phyloP scores from a whole-genome alignment of 2,329 filamentous ascomycete genomes.

The Cercospora beticola region DNA sequence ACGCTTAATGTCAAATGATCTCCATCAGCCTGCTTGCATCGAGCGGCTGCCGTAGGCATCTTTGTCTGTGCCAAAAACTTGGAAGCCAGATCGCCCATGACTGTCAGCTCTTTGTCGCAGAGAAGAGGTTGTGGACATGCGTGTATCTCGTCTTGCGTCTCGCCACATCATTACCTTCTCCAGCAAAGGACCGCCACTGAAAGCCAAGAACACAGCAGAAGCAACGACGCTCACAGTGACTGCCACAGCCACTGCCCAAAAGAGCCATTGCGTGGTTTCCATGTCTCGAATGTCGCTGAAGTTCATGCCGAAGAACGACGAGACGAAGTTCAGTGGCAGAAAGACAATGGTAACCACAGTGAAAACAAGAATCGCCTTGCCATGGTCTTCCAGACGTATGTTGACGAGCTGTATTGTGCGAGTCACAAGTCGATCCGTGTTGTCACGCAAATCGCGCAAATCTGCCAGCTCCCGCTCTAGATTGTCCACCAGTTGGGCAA shows the following conservation, averaged over 20 bases:
- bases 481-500: constrained; percentile 43
- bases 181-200: constrained; percentile 42
- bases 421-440: constrained; percentile 46
- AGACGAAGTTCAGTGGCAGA: constrained; percentile 46
- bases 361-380: constrained; percentile 47
- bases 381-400: constrained; percentile 48
- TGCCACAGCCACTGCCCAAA: constrained; percentile 43
- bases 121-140: constrained; percentile 20
- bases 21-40: constrained; percentile 5
- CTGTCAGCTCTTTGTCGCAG: constrained; percentile 16
- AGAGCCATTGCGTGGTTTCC: constrained; percentile 41
- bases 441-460: constrained; percentile 44
- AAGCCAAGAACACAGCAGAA: constrained; percentile 43
- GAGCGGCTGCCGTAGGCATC: constrained; percentile 4
- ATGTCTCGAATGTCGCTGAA: constrained; percentile 44
- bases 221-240: constrained; percentile 43
- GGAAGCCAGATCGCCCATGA: constrained; percentile 12
- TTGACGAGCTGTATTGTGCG: constrained; percentile 48
- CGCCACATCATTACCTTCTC: constrained; percentile 42
- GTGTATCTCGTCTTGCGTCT: constrained; percentile 18
- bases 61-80: constrained; percentile 18
- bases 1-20: background rate
- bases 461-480: constrained; percentile 44
- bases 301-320: constrained; percentile 49
- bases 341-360: constrained; percentile 48